phyloP scores from a whole-genome alignment of 768 basidiomycete species.

The Lentinula sp. region DNA sequence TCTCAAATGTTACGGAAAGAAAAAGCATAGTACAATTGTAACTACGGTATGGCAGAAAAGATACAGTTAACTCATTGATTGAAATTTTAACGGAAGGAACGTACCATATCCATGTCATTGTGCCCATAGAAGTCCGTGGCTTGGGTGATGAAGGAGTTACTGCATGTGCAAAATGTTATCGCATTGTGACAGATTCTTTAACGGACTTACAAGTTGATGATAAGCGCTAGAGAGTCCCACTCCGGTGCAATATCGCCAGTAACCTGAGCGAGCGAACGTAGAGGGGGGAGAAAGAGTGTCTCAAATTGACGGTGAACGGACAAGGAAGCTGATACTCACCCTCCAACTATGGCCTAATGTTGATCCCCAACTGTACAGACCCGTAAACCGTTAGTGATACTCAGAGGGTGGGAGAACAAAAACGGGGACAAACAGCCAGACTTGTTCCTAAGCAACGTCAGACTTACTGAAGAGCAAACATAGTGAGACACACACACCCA shows the following conservation, averaged over 20 bases:
- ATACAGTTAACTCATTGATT: background rate
- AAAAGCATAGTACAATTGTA: conserved; percentile 41
- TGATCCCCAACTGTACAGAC: conserved; percentile 39
- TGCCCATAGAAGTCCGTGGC: conserved; percentile 61
- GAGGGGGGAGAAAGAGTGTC: background rate
- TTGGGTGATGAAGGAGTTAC: conserved; percentile 62
- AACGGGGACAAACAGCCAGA: conserved; percentile 34
- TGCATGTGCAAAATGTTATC: conserved; percentile 13
- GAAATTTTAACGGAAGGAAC: conserved; percentile 4
- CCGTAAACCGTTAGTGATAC: too few species aligned
- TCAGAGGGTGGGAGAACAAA: too few species aligned
- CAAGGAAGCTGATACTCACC: conserved; percentile 24
- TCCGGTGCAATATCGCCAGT: conserved; percentile 43
- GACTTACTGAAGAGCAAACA: background rate
- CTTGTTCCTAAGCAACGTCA: conserved; percentile 29
- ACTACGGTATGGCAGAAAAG: conserved; percentile 20
- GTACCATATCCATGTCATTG: conserved; percentile 66
- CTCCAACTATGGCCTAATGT: conserved; percentile 62
- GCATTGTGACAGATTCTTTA: background rate
- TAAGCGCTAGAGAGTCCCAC: conserved; percentile 51
- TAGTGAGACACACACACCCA: conserved; percentile 31
- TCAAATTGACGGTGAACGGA: background rate
- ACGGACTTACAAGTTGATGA: conserved; percentile 49
- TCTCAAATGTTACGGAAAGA: background rate
- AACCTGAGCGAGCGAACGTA: conserved; percentile 26